These are phyloP conservation scores for Fomitopsis betulina DNA, from an alignment of 1,284 basidiomycete genomes.

Conservation along the genomic window DNA sequence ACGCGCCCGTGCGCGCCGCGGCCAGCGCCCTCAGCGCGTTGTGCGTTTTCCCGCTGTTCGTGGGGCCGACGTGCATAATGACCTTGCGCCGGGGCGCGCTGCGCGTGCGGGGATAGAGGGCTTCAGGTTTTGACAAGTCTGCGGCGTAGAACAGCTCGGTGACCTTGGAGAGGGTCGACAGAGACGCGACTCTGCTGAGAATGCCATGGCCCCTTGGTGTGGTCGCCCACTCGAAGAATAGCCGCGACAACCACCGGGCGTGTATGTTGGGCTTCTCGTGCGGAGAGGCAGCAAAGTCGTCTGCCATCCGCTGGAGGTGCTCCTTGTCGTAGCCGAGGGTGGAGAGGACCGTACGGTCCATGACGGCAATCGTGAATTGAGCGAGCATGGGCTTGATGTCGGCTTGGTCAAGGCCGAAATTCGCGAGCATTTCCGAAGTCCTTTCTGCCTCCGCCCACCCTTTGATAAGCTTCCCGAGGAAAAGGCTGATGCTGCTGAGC, in stretches of 20 bases:
- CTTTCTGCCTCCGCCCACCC: conserved; percentile 26
- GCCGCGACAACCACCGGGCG: conserved; percentile 31
- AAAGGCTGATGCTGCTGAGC: conserved; percentile 8
- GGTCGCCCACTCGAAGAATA: conserved; percentile 49
- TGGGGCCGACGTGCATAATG: conserved; percentile 96
- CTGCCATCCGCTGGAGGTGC: conserved; percentile 23
- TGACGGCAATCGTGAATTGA: conserved; percentile 31
- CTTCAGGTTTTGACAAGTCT: conserved; percentile 36
- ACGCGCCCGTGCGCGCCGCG: conserved; percentile 70
- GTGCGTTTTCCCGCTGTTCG: conserved; percentile 97
- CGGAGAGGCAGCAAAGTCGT: conserved; percentile 20
- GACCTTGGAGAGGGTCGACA: conserved; percentile 32
- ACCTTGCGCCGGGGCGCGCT: conserved; percentile 56
- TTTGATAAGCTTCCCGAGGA: conserved; percentile 16
- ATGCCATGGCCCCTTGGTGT: conserved; percentile 25
- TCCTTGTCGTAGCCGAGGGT: conserved; percentile 33
- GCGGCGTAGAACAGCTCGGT: conserved; percentile 34
- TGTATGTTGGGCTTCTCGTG: conserved; percentile 15
- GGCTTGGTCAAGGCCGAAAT: conserved; percentile 37
- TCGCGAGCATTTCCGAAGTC: conserved; percentile 30
- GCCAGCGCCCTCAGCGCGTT: conserved; percentile 88
- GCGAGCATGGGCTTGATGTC: conserved; percentile 33
- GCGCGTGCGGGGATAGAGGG: conserved; percentile 38
- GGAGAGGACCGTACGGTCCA: conserved; percentile 29
- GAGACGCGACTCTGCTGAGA: conserved; percentile 22